phyloP scores from a whole-genome alignment of 331 rosid species.

The Dryas integrifolia region DNA sequence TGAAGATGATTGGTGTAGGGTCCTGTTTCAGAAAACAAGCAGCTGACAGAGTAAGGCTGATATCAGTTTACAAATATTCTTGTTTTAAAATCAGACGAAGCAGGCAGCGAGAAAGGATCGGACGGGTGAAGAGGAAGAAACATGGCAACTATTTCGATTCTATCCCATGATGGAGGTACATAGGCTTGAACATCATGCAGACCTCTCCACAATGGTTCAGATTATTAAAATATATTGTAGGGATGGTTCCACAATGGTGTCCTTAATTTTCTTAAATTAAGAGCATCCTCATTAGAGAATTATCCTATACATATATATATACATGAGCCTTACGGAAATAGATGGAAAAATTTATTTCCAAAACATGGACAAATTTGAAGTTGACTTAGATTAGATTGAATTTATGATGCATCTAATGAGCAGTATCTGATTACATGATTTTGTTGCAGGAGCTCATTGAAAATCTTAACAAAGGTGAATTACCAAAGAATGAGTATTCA shows the following conservation, averaged over 20 bases:
- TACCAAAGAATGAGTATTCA: conserved; percentile 68
- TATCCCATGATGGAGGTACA: conserved; percentile 85
- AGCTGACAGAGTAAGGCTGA: background rate
- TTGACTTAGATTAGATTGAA: background rate
- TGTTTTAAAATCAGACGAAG: conserved; percentile 48
- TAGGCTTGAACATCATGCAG: background rate
- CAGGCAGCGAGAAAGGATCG: conserved; percentile 85
- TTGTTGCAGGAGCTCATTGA: conserved; percentile 68
- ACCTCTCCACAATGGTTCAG: background rate
- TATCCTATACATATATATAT: background rate
- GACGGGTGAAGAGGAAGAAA: conserved; percentile 73
- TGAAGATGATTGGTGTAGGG: background rate
- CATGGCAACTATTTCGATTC: conserved; percentile 88
- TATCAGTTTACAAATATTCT: conserved; percentile 6
- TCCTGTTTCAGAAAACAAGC: background rate
- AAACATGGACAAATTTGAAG: background rate
- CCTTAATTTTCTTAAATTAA: no score
- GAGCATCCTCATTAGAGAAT: no score
- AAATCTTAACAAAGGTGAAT: conserved; percentile 58
- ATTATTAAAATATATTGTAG: no score
- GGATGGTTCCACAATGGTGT: no score
- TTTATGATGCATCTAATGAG: background rate
- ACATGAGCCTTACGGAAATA: background rate
- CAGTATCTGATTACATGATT: background rate
- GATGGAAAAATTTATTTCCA: background rate